These are phyloP conservation scores for Mucor irregularis DNA, from an alignment of 371 early-diverging fungal genomes.

Conservation along the genomic window DNA sequence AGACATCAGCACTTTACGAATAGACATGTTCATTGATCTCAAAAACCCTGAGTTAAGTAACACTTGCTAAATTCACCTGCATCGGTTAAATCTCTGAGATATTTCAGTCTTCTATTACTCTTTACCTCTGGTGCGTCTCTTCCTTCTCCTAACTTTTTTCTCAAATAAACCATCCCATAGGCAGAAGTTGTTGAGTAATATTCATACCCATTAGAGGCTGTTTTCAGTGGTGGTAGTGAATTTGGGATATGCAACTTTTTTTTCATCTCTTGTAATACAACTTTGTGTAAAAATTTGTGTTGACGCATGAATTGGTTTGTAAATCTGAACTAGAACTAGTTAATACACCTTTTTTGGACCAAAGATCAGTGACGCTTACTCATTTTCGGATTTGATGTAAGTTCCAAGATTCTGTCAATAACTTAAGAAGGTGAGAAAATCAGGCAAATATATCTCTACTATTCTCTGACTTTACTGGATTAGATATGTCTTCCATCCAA, in stretches of 20 bases:
- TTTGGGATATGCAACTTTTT: conserved; percentile 46
- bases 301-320: conserved; percentile 28
- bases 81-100: not conserved
- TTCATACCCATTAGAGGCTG: conserved; percentile 58
- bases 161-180: conserved; percentile 60
- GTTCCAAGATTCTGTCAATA: conserved; percentile 40
- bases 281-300: conserved; percentile 34
- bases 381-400: conserved; percentile 61
- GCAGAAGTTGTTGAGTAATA: conserved; percentile 62
- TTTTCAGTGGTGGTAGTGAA: conserved; percentile 52
- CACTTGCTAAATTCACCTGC: conserved; percentile 39
- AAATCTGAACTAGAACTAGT: conserved; percentile 18
- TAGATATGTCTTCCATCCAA: conserved; percentile 59
- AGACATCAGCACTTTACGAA: conserved; percentile 63
- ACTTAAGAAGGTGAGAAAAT: not conserved
- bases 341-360: not conserved
- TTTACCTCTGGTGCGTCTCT: conserved; percentile 49
- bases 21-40: conserved; percentile 49
- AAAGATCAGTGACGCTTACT: conserved; percentile 28
- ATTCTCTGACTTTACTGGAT: conserved; percentile 40
- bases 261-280: conserved; percentile 58
- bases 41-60: conserved; percentile 59
- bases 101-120: not conserved
- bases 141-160: conserved; percentile 47
- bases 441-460: not conserved